A percentile compares a stretch with the other conserved stretches of the same genome.
Conservation (phyloP, 169 alveolate genomes). For the Plasmodium vinckei region DNA sequence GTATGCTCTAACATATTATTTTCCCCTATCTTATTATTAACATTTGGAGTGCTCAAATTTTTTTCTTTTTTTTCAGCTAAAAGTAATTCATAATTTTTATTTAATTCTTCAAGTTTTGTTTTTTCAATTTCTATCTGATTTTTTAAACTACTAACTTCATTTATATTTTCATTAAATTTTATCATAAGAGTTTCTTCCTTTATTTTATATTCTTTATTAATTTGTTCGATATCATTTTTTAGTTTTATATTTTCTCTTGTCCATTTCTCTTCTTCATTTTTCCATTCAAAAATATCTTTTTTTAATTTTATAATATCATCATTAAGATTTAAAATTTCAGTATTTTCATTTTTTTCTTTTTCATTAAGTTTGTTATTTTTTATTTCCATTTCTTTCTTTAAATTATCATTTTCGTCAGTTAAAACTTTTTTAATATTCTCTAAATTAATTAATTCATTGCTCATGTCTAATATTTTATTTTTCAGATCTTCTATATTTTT, state of each 20-base stretch:
- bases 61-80: neutral
- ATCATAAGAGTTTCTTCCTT: constrained; percentile 45
- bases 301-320: constrained; percentile 17
- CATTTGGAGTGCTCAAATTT: neutral
- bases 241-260: neutral
- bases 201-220: constrained; percentile 27
- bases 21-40: neutral
- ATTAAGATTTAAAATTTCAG: constrained; percentile 8
- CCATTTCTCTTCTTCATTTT: constrained; percentile 4
- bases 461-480: constrained; percentile 22
- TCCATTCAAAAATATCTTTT: neutral
- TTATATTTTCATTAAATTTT: constrained; percentile 40
- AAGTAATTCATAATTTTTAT: constrained; percentile 14
- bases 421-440: constrained; percentile 53
- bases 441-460: constrained; percentile 33
- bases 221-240: constrained; percentile 8
- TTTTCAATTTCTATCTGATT: constrained; percentile 9
- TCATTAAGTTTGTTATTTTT: neutral
- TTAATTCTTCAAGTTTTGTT: constrained; percentile 6
- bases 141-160: constrained; percentile 30
- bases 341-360: neutral
- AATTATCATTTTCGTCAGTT: constrained; percentile 13
- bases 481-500: constrained; percentile 38
- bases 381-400: constrained; percentile 6
- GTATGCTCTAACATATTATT: neutral